Base-by-base conservation (phyloP, 805 yeast genomes). In the Teunomyces barrocoloradensis region DNA sequence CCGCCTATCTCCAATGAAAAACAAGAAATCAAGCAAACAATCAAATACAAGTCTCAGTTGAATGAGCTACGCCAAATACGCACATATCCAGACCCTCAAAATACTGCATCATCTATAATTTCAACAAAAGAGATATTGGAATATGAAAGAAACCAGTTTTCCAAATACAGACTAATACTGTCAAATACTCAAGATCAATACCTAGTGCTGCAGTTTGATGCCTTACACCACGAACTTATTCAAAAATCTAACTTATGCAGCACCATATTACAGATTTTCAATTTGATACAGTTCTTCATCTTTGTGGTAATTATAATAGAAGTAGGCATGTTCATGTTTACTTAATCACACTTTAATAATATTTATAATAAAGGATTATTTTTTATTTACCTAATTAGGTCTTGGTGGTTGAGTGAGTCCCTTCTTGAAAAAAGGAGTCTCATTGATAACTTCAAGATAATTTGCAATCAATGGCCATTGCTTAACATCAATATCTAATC, bases 371-470 rank as follows among this genome's bases (percentile, higher is more conserved):
- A 21, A 12, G 3, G n/a, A 4, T 21, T 12, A 25, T 3, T 13
- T 13, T 17, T 21, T 29, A 23, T 17, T 13, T 33, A 47, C 43
- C 42, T 42, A 36, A 11, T n/a, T 20, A 21, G 12, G 13, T 36
- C 28, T 21, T 36, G 40, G 27, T 15, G 33, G 55, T 45, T 59
- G 53, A 15, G 39, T 37, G 34, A 52, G 45, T 42, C 76, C 77
- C 36, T 53, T 63, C 51, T 59, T 45, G 21, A 74, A 64, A 13
- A 58, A 11, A 7, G 20, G 25, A 17, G 23, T 13, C 3, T 27
- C 44, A 75, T 7, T 69, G 70, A 30, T 67, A 17, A 60, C 77
- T 1, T 67, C 69, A 33, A 62, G 41, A 82, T 82, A 79, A 34
- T 67, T 61, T 23, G 63, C 47, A 20, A 75, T 53, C 30, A 57